Percentiles rank a stretch among this genome's conserved stretches.
Conservation (phyloP, 2,329 filamentous ascomycete species). For the Penicillium sp. region DNA sequence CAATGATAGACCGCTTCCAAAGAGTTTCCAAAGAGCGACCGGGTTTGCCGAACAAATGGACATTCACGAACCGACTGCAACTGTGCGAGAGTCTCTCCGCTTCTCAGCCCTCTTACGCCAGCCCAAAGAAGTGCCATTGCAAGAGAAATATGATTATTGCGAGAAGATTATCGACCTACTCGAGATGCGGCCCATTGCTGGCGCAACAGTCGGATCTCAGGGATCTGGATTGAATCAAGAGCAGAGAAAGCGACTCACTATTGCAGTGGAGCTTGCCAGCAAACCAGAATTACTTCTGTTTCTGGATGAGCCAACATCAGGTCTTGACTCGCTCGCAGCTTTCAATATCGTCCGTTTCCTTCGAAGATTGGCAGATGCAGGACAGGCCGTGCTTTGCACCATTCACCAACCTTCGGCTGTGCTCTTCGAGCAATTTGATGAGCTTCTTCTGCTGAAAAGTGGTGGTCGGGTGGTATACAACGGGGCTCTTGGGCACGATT, state of each 20-base stretch:
- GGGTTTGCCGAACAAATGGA: conserved; percentile 64
- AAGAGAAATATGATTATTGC: conserved; percentile 67
- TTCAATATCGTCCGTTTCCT: conserved; percentile 63
- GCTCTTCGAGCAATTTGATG: conserved; percentile 84
- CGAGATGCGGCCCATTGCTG: conserved; percentile 66
- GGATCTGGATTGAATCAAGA: conserved; percentile 63
- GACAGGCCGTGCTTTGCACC: conserved; percentile 85
- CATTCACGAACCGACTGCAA: conserved; percentile 64
- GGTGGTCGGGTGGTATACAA: conserved; percentile 84
- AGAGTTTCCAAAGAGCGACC: conserved; percentile 53
- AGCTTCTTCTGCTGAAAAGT: conserved; percentile 72
- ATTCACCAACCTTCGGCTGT: conserved; percentile 88
- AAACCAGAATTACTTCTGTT: conserved; percentile 62
- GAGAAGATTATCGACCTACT: conserved; percentile 67
- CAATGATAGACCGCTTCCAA: conserved; percentile 37
- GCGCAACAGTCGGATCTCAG: conserved; percentile 60
- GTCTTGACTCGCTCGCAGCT: conserved; percentile 67
- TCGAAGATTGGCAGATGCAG: conserved; percentile 65
- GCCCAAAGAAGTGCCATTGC: conserved; percentile 52
- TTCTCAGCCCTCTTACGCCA: conserved; percentile 67
- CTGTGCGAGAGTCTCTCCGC: conserved; percentile 63
- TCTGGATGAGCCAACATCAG: conserved; percentile 62
- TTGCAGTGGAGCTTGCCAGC: conserved; percentile 61
- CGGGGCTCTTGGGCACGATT: conserved; percentile 76
- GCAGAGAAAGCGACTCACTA: conserved; percentile 66